A percentile compares a stretch with the other conserved stretches of the same genome.
Evolutionary conservation across 2,329 filamentous ascomycete genomes (phyloP).

Genomic region (Pseudogymnoascus sp.): DNA sequence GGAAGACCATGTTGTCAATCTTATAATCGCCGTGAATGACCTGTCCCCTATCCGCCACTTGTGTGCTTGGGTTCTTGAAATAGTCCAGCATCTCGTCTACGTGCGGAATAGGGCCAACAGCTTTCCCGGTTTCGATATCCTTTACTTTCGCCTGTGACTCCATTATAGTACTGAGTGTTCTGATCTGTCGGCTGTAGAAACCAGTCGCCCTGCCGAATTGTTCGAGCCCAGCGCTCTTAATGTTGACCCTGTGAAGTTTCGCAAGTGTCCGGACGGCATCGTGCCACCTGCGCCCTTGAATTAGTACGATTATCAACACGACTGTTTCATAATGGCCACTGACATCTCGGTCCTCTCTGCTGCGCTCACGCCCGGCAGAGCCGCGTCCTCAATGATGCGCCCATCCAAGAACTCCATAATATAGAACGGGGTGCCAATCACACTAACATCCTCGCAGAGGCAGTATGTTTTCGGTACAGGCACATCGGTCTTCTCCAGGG

Average conservation of each 20-base stretch:
- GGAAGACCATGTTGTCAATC: constrained; percentile 84
- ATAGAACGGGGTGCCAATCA: constrained; percentile 91
- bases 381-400: constrained; percentile 83
- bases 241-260: constrained; percentile 70
- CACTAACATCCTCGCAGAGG: constrained; percentile 71
- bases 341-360: constrained; percentile 65
- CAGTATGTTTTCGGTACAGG: constrained; percentile 77
- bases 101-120: constrained; percentile 76
- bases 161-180: constrained; percentile 73
- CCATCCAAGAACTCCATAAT: constrained; percentile 95
- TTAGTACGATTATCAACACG: not conserved
- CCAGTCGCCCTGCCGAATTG: constrained; percentile 64
- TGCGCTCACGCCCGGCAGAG: constrained; percentile 63
- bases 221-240: constrained; percentile 57
- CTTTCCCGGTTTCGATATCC: constrained; percentile 67
- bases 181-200: constrained; percentile 81
- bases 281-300: constrained; percentile 53
- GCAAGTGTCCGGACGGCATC: constrained; percentile 77
- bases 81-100: constrained; percentile 73
- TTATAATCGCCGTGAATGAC: constrained; percentile 96
- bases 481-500: constrained; percentile 70
- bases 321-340: constrained; percentile 20
- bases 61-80: constrained; percentile 59
- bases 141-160: constrained; percentile 64
- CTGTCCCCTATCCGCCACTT: constrained; percentile 69